Conservation (phyloP, 768 basidiomycete genomes). For the Pleurotus ostreatus region DNA sequence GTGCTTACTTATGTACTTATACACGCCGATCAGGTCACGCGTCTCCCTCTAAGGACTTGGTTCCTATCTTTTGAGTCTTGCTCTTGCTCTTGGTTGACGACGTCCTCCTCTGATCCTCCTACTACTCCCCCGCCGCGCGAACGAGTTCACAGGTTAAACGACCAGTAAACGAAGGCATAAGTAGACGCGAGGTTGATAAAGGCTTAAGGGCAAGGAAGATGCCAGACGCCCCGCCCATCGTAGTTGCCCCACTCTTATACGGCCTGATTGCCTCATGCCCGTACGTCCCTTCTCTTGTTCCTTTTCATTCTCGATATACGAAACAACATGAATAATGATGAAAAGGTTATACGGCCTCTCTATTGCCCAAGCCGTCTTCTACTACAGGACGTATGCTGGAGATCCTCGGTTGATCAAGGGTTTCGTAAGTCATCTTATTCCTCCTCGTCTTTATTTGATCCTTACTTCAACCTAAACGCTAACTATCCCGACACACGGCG, state of each 20-base stretch:
- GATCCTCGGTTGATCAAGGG: not conserved
- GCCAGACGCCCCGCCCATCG: not conserved
- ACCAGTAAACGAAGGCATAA: no score
- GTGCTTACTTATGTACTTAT: no score
- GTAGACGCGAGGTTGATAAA: no score
- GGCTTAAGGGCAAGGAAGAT: no score
- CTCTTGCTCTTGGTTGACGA: no score
- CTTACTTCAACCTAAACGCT: not conserved
- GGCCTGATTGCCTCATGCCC: constrained; percentile 1
- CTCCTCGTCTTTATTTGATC: not conserved
- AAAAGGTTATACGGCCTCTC: not conserved
- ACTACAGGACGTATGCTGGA: not conserved
- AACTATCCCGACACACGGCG: not conserved
- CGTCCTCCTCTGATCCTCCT: no score
- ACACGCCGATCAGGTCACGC: no score
- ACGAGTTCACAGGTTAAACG: no score
- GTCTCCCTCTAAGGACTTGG: no score
- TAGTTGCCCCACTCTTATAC: not conserved
- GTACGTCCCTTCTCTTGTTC: not conserved
- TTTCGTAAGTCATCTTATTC: not conserved
- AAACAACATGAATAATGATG: not conserved
- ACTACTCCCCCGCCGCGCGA: no score
- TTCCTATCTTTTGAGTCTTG: no score
- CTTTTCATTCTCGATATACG: not conserved
- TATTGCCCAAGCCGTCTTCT: not conserved